Evolutionary conservation across 2,329 filamentous ascomycete genomes (phyloP).

Genomic region (Aspergillus unguis): DNA sequence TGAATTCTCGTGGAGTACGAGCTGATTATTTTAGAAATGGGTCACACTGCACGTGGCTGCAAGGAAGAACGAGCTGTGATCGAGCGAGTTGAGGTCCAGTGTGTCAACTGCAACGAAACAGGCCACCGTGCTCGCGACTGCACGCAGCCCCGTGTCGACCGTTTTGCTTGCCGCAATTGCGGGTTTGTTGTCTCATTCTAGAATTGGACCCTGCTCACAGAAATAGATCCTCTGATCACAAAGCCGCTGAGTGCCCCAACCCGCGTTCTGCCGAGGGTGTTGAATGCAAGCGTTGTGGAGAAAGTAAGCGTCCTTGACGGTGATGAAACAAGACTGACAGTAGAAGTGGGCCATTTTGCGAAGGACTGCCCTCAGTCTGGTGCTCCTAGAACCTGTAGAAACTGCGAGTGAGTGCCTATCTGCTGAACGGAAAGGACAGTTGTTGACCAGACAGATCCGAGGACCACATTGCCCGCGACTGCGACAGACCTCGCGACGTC

Average conservation of each 20-base stretch:
- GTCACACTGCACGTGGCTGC: conserved; percentile 49
- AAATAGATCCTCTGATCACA: conserved; percentile 43
- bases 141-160: conserved; percentile 35
- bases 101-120: conserved; percentile 47
- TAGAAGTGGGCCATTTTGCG: conserved; percentile 43
- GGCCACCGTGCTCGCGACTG: conserved; percentile 52
- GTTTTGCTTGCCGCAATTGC: conserved; percentile 53
- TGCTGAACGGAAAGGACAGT: neutral
- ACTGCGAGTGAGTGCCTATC: conserved; percentile 36
- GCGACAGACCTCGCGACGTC: conserved; percentile 41
- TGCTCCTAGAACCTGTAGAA: conserved; percentile 40
- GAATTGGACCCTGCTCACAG: conserved; percentile 17
- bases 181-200: conserved; percentile 32
- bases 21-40: conserved; percentile 38
- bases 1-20: rapidly evolving
- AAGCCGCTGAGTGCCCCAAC: conserved; percentile 48
- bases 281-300: conserved; percentile 45
- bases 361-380: conserved; percentile 44
- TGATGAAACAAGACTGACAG: neutral
- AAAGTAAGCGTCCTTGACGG: conserved; percentile 27
- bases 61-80: conserved; percentile 43
- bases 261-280: conserved; percentile 43
- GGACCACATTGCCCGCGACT: conserved; percentile 44
- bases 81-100: conserved; percentile 47
- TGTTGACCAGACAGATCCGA: conserved; percentile 24